Evolutionary conservation across 108 stramenopile species (phyloP).

Genomic region (Pinguiococcus pyrenoidosus): DNA sequence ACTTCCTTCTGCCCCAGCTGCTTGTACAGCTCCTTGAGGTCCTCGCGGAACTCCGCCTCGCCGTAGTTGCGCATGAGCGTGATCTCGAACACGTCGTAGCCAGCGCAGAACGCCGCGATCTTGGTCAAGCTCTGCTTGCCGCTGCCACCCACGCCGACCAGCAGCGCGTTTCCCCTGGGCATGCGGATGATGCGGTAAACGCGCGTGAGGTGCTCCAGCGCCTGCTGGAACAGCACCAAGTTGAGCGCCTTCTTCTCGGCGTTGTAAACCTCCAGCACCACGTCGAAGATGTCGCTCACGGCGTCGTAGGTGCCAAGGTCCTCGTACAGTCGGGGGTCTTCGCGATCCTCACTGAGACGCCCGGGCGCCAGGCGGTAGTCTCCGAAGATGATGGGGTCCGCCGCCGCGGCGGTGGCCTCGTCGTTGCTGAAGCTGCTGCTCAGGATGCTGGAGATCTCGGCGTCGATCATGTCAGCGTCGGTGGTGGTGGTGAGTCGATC

Average conservation of each 20-base stretch:
- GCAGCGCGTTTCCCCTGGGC: constrained; percentile 48
- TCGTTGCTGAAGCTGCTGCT: constrained; percentile 13
- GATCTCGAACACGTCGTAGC: constrained; percentile 47
- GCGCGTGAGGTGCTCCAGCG: constrained; percentile 45
- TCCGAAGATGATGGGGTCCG: constrained; percentile 38
- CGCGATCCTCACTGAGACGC: constrained; percentile 33
- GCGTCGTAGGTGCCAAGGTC: constrained; percentile 38
- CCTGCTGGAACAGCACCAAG: constrained; percentile 50
- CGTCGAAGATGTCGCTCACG: constrained; percentile 41
- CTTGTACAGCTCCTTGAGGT: constrained; percentile 46
- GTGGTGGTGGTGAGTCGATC: constrained; percentile 39
- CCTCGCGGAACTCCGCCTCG: constrained; percentile 46
- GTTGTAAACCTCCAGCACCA: constrained; percentile 52
- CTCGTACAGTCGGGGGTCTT: constrained; percentile 46
- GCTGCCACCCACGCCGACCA: constrained; percentile 53
- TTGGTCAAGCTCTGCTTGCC: constrained; percentile 50
- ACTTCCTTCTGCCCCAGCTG: constrained; percentile 34
- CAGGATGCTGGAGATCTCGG: constrained; percentile 24
- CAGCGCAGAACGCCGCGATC: constrained; percentile 45
- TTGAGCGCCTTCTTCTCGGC: constrained; percentile 45
- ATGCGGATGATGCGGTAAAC: constrained; percentile 45
- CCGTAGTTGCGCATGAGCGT: constrained; percentile 45
- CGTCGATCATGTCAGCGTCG: constrained; percentile 22
- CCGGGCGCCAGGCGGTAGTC: constrained; percentile 32
- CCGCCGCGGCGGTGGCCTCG: constrained; percentile 3